These are phyloP conservation scores for Fraxinus velutina DNA, from an alignment of 305 asterid genomes.

Conservation along the genomic window DNA sequence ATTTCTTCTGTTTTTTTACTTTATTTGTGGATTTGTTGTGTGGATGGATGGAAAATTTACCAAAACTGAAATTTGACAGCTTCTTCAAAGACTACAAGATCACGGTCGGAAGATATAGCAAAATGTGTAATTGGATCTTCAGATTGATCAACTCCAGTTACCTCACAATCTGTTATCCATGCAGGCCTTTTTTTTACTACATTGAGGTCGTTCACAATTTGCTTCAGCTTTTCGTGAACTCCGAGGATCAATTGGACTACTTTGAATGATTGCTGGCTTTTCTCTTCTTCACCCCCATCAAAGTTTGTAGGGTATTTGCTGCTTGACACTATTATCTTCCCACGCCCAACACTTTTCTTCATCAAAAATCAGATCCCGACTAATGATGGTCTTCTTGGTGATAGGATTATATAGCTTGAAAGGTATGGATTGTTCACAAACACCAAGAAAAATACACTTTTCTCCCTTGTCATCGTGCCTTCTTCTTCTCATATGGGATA, in stretches of 20 bases:
- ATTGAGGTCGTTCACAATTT: neutral
- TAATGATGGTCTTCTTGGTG: neutral
- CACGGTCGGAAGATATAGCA: neutral
- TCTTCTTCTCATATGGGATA: neutral
- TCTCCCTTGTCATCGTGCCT: neutral
- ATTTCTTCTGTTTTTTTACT: neutral
- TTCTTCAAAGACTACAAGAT: neutral
- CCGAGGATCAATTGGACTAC: neutral
- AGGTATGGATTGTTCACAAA: neutral
- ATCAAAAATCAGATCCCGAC: neutral
- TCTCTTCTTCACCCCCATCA: neutral
- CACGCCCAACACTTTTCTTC: neutral
- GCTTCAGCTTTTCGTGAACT: neutral
- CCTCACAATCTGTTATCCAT: neutral
- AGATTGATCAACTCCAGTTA: neutral
- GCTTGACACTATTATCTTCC: neutral
- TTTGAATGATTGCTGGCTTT: neutral
- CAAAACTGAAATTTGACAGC: neutral
- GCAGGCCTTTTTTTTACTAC: neutral
- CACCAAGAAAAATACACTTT: neutral
- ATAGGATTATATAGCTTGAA: neutral
- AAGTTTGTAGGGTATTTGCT: neutral
- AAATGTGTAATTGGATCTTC: neutral
- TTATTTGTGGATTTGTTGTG: neutral
- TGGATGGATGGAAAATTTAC: neutral